Conservation (phyloP, 129 eudicot species). For the Kitagawia praeruptora region DNA sequence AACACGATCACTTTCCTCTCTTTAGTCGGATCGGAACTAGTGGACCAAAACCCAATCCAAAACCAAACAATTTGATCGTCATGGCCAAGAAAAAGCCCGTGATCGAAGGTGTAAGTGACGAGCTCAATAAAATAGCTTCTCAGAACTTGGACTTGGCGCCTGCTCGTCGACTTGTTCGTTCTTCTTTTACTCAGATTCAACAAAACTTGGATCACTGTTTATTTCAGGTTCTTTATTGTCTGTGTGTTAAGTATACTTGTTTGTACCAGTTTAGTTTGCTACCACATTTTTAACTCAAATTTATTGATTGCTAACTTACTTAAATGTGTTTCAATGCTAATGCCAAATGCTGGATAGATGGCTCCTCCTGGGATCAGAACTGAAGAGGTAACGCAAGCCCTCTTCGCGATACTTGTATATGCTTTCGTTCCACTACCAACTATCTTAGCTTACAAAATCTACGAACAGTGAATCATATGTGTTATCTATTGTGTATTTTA, state of each 20-base stretch:
- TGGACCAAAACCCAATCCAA: slow-evolving; percentile 10
- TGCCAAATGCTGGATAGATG: slow-evolving; percentile 24
- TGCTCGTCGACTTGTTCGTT: slow-evolving; percentile 66
- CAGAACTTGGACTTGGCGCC: slow-evolving; percentile 65
- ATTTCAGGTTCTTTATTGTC: slow-evolving; percentile 45
- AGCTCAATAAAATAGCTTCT: slow-evolving; percentile 60
- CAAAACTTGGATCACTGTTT: slow-evolving; percentile 74
- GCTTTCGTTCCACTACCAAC: neutral
- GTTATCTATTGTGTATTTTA: too few relatives aligned
- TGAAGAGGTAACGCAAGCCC: slow-evolving; percentile 49
- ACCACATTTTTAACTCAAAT: neutral
- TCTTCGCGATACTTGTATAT: neutral
- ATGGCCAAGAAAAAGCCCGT: slow-evolving; percentile 48
- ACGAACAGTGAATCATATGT: too few relatives aligned
- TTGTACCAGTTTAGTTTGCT: neutral
- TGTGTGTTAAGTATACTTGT: neutral
- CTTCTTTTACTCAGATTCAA: slow-evolving; percentile 67
- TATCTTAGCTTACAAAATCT: neutral
- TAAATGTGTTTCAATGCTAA: neutral
- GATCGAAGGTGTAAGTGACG: slow-evolving; percentile 68
- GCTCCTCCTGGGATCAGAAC: slow-evolving; percentile 78
- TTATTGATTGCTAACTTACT: neutral
- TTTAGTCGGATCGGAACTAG: slow-evolving; percentile 14
- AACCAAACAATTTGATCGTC: slow-evolving; percentile 11
- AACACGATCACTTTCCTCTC: slow-evolving; percentile 14